Evolutionary conservation across 106 monocot species (phyloP), one percentile per base, ranked within the genome.

Genomic region (Dioscorea dumetorum): DNA sequence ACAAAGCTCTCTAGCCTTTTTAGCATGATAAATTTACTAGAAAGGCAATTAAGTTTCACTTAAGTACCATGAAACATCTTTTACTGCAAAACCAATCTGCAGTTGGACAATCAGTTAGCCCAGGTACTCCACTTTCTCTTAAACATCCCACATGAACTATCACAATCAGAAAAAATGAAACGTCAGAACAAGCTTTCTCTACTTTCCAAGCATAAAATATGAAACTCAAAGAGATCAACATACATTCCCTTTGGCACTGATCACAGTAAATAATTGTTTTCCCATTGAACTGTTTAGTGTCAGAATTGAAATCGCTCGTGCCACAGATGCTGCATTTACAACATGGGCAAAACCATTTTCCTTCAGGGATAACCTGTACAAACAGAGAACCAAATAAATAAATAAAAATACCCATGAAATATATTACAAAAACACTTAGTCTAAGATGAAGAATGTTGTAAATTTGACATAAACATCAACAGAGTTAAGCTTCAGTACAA

Each of bases 101-200:
- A 67, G 58, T 33, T 35, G 90, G 86, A 66, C 83, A 74, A 62
- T 51, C 62, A 63, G 17, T 68, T 69, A 83, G 50, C 24, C 10
- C 63, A 22, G 15, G n/a, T 13, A 62, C 11, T 32, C 70, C 56
- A 70, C 58, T 58, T 53, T 77, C 61, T 69, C 64, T 65, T 63
- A 84, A 60, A 69, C 91, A 91, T 23, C 84, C 87, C 5, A 87
- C 84, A 76, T 91, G 91, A 76, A 73, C 91, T 91, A 59, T 50
- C 68, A 12, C 64, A 74, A 74, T 50, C 32, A 80, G 49, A 28
- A 73, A n/a, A 77, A 66, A 33, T 9, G 51, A 49, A 50, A 22
- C 17, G 10, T 41, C 48, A 22, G 7, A 1, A 71, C 35, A 13
- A 4, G 17, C 19, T 51, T 20, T 50, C 54, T 15, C 2, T 61